A percentile compares a stretch with the other conserved stretches of the same genome.
Evolutionary conservation across 78 protist species (phyloP).

Genomic region (Chrysochromulina tobinii): DNA sequence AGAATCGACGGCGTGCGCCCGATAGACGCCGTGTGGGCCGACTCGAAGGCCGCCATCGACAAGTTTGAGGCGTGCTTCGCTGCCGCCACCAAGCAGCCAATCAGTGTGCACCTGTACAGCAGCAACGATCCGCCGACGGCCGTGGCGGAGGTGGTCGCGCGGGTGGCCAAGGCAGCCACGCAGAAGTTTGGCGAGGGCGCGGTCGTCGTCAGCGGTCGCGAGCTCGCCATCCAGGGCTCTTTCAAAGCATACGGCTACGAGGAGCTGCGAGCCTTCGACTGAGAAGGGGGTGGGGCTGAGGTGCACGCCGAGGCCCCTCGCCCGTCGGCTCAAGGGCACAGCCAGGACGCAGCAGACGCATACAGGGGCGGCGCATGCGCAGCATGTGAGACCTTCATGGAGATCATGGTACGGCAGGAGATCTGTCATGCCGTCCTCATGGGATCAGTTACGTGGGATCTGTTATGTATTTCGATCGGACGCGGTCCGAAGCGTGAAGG

Average conservation of each 20-base stretch:
- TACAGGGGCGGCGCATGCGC: too few species aligned
- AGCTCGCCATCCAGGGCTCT: background rate
- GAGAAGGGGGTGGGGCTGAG: background rate
- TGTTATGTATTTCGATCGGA: too few species aligned
- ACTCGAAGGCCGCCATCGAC: background rate
- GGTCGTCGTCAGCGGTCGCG: background rate
- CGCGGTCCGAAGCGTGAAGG: too few species aligned
- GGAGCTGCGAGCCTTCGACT: background rate
- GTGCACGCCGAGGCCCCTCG: too few species aligned
- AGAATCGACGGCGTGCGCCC: background rate
- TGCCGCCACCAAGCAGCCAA: background rate
- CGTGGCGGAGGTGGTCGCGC: background rate
- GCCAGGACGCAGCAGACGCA: too few species aligned
- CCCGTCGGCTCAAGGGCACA: too few species aligned
- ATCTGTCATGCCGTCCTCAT: too few species aligned
- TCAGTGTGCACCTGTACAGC: background rate
- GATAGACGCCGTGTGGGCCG: background rate
- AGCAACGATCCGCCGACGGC: background rate
- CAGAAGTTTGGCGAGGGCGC: background rate
- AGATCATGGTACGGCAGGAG: too few species aligned
- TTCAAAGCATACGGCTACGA: background rate
- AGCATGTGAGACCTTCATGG: too few species aligned
- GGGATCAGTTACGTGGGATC: too few species aligned
- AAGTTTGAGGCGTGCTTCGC: too few species aligned
- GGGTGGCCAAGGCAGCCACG: background rate